Conservation (phyloP, 108 stramenopile genomes). For the Schizochytrium sp. region DNA sequence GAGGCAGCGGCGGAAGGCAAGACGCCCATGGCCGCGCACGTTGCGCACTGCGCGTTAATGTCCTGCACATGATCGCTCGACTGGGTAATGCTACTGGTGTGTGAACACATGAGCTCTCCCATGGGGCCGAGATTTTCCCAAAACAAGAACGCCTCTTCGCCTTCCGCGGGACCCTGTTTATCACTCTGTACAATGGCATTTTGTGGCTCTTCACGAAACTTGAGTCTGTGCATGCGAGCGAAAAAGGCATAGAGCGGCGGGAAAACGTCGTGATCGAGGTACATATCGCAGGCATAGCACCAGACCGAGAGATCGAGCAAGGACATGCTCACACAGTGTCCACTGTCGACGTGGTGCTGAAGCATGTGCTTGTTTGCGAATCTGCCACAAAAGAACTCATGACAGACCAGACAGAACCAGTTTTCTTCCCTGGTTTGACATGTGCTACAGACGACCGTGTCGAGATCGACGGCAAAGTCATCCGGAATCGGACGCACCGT, state of each 20-base stretch:
- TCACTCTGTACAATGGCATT: neutral
- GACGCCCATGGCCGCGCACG: neutral
- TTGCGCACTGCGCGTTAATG: neutral
- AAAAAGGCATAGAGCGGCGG: neutral
- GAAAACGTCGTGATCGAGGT: neutral
- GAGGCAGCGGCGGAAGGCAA: no score
- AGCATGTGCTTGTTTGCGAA: neutral
- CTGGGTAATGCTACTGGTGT: neutral
- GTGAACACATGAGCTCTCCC: neutral
- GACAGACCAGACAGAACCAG: constrained; percentile 8
- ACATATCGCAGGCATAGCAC: constrained; percentile 10
- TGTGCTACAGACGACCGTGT: neutral
- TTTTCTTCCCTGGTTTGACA: neutral
- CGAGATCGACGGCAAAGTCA: neutral
- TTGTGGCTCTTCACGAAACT: neutral
- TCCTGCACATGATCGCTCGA: neutral
- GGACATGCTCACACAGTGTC: neutral
- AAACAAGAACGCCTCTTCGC: neutral
- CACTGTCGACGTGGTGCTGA: neutral
- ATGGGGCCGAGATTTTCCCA: neutral
- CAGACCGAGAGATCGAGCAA: neutral
- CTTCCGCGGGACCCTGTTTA: neutral
- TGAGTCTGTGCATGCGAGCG: neutral
- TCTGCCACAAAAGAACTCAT: neutral
- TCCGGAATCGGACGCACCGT: neutral